These are phyloP conservation scores for Quercus glauca DNA, from an alignment of 306 rosid species.

Conservation along the genomic window DNA sequence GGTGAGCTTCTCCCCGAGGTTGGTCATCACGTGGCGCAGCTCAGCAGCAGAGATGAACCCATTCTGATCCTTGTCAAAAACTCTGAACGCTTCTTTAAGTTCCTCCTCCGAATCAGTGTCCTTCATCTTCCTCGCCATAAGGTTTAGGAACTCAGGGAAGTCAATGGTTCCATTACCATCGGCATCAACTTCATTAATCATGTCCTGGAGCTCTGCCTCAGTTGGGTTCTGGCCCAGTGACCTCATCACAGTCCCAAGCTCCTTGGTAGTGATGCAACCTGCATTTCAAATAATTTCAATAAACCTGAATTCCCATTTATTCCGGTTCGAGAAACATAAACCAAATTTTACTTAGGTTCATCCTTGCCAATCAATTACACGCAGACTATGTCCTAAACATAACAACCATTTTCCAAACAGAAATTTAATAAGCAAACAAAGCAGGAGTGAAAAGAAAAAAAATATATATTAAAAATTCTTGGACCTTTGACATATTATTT, in stretches of 20 bases:
- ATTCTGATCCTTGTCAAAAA: constrained; percentile 86
- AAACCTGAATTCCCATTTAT: neutral
- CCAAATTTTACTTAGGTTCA: neutral
- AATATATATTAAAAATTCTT: neutral
- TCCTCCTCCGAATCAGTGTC: constrained; percentile 91
- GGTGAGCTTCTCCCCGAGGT: constrained; percentile 85
- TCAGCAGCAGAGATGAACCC: constrained; percentile 93
- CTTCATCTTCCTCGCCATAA: constrained; percentile 92
- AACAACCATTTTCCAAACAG: neutral
- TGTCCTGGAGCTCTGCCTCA: constrained; percentile 91
- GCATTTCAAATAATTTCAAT: constrained; percentile 9
- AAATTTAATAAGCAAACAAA: neutral
- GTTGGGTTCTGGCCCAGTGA: constrained; percentile 92
- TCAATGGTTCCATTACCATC: constrained; percentile 88
- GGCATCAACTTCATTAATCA: constrained; percentile 86
- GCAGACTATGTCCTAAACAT: neutral
- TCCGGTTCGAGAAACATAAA: neutral
- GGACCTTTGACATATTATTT: neutral
- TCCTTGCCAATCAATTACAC: neutral
- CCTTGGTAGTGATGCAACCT: constrained; percentile 93
- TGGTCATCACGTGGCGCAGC: constrained; percentile 91
- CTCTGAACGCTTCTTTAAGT: constrained; percentile 82
- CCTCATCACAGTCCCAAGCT: constrained; percentile 88
- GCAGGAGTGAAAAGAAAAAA: neutral
- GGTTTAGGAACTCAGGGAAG: constrained; percentile 83